A percentile compares a stretch with the other conserved stretches of the same genome.
phyloP scores from a whole-genome alignment of 2,329 filamentous ascomycete species.

The Aphanocladium album region DNA sequence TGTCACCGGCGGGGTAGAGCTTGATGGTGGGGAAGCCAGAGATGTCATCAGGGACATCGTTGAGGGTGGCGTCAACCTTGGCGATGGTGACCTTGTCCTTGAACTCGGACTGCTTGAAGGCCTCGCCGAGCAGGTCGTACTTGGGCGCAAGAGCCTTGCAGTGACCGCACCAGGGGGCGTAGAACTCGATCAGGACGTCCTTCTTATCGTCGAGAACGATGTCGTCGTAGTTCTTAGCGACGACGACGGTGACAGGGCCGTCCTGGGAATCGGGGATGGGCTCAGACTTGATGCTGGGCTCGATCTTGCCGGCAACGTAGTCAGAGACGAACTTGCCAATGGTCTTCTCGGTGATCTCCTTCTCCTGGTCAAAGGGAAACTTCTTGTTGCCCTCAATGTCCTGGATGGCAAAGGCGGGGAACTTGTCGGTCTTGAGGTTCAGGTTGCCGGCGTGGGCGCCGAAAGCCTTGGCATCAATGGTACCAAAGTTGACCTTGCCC shows the following conservation, averaged over 20 bases:
- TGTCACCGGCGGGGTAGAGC: conserved; percentile 86
- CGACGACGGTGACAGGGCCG: conserved; percentile 78
- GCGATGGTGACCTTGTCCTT: conserved; percentile 85
- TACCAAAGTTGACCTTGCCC: conserved; percentile 94
- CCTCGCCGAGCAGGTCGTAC: conserved; percentile 83
- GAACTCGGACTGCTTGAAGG: conserved; percentile 73
- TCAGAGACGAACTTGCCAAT: conserved; percentile 82
- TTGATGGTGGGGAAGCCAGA: conserved; percentile 99
- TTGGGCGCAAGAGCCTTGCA: conserved; percentile 97
- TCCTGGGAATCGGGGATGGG: conserved; percentile 91
- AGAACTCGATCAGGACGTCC: conserved; percentile 97
- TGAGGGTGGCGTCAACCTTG: conserved; percentile 94
- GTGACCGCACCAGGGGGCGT: conserved; percentile 98
- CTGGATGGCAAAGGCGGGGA: conserved; percentile 97
- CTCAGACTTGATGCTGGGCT: conserved; percentile 98
- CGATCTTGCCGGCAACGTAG: conserved; percentile 79
- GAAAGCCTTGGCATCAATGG: conserved; percentile 90
- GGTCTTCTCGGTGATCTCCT: conserved; percentile 65
- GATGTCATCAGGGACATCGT: conserved; percentile 96
- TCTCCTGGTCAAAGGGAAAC: conserved; percentile 85
- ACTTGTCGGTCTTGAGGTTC: conserved; percentile 92
- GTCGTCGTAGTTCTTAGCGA: conserved; percentile 90
- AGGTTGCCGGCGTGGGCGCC: conserved; percentile 94
- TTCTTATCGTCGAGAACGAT: conserved; percentile 90
- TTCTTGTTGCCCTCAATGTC: conserved; percentile 94